Percentiles rank a stretch among this genome's conserved stretches.
These are phyloP conservation scores for Pezicula neosporulosa DNA, from an alignment of 2,329 filamentous ascomycete species.

Conservation along the genomic window DNA sequence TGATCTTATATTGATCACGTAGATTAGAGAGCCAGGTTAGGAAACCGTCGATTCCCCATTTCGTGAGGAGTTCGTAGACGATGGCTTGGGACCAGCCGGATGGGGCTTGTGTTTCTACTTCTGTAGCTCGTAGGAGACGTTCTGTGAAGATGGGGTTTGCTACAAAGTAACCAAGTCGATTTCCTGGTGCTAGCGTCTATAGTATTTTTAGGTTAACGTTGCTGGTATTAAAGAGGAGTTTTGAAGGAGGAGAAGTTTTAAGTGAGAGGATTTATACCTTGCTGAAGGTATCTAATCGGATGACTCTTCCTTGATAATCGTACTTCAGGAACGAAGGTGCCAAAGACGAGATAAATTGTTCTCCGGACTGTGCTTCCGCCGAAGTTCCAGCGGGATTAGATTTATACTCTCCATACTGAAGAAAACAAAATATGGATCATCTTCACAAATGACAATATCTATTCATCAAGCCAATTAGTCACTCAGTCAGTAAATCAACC, in stretches of 20 bases:
- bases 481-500: no score
- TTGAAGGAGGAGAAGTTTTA: no score
- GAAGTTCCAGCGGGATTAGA: not conserved
- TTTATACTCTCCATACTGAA: conserved; percentile 3
- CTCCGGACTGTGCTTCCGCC: not conserved
- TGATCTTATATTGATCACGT: not conserved
- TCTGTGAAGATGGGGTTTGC: conserved; percentile 28
- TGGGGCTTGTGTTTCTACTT: not conserved
- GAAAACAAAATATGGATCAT: conserved; percentile 4
- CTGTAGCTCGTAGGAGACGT: conserved; percentile 22
- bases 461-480: no score
- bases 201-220: no score
- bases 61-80: not conserved
- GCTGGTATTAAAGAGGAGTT: no score
- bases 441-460: conserved; percentile 5
- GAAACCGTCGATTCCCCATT: not conserved
- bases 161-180: conserved; percentile 8
- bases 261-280: not conserved
- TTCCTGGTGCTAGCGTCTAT: conserved; percentile 2
- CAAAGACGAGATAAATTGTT: conserved; percentile 1
- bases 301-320: conserved; percentile 4
- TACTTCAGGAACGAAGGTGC: conserved; percentile 4
- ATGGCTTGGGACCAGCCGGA: conserved; percentile 1
- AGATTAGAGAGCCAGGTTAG: not conserved
- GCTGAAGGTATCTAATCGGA: conserved; percentile 5